phyloP scores from a whole-genome alignment of 768 basidiomycete genomes.

The Udeniomyces megalosporus region DNA sequence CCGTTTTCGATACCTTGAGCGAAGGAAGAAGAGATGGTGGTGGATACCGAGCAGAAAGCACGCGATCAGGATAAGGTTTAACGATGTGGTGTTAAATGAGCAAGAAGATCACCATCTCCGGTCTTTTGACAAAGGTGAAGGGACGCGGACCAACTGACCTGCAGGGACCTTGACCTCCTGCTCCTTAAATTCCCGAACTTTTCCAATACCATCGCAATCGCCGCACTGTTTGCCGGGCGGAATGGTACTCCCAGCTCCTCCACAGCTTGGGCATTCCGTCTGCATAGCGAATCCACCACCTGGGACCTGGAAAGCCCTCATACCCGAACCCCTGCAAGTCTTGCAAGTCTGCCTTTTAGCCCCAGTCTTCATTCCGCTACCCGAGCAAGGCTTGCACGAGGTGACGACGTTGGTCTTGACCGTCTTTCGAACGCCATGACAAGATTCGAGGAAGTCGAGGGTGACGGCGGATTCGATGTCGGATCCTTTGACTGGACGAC shows the following conservation, averaged over 20 bases:
- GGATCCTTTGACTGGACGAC: slow-evolving; percentile 40
- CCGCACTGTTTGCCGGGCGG: slow-evolving; percentile 64
- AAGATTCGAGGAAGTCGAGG: slow-evolving; percentile 84
- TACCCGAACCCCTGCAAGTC: slow-evolving; percentile 71
- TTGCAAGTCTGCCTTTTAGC: slow-evolving; percentile 63
- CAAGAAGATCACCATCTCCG: no score
- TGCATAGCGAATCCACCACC: slow-evolving; percentile 87
- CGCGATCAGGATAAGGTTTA: no score
- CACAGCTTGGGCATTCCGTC: slow-evolving; percentile 67
- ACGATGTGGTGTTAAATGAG: no score
- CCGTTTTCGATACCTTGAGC: slow-evolving; percentile 13
- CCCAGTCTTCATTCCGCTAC: slow-evolving; percentile 71
- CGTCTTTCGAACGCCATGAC: slow-evolving; percentile 64
- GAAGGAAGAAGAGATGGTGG: background rate
- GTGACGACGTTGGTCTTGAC: slow-evolving; percentile 64
- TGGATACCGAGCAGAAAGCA: background rate
- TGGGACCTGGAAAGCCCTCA: slow-evolving; percentile 73
- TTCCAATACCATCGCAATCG: slow-evolving; percentile 69
- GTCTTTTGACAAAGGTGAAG: no score
- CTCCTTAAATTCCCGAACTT: slow-evolving; percentile 60
- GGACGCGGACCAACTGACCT: slow-evolving; percentile 37
- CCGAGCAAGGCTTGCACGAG: slow-evolving; percentile 68
- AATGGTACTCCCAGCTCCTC: slow-evolving; percentile 62
- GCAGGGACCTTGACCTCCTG: slow-evolving; percentile 71
- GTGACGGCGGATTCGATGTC: slow-evolving; percentile 65